These are phyloP conservation scores for Umbellularia californica DNA, from an alignment of 164 flowering plant genomes.

Conservation along the genomic window DNA sequence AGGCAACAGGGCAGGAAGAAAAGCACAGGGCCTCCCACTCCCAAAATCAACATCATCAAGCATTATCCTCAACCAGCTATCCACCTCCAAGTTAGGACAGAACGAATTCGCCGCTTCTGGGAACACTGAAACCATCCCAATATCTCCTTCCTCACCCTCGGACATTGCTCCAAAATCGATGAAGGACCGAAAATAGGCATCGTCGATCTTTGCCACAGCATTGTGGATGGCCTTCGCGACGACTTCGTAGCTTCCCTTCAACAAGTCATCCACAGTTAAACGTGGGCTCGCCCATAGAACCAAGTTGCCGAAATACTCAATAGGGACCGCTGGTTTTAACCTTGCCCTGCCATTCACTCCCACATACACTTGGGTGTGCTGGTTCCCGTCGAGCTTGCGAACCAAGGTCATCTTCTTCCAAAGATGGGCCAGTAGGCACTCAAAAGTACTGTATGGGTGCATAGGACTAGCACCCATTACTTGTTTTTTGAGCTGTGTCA, in stretches of 20 bases:
- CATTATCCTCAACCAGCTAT: conserved; percentile 18
- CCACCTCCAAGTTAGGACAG: conserved; percentile 12
- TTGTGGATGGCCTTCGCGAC: conserved; percentile 12
- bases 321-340: conserved; percentile 3
- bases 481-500: conserved; percentile 8
- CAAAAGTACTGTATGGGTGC: conserved; percentile 10
- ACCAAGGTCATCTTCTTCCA: conserved; percentile 15
- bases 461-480: background rate
- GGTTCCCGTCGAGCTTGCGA: conserved; percentile 2
- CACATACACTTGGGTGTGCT: conserved; percentile 2
- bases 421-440: conserved; percentile 11
- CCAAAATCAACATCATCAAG: conserved; percentile 16
- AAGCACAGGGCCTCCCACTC: conserved; percentile 11
- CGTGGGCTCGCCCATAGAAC: conserved; percentile 17
- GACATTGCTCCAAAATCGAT: conserved; percentile 15
- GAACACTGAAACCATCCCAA: background rate
- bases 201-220: conserved; percentile 7
- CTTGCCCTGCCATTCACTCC: conserved; percentile 16
- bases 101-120: background rate
- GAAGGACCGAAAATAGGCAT: conserved; percentile 17
- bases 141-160: background rate
- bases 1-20: conserved; percentile 13
- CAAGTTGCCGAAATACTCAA: conserved; percentile 14
- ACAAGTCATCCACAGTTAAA: conserved; percentile 11
- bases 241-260: background rate